These are phyloP conservation scores for Candida tammaniensis DNA, from an alignment of 805 yeast species.

Conservation along the genomic window DNA sequence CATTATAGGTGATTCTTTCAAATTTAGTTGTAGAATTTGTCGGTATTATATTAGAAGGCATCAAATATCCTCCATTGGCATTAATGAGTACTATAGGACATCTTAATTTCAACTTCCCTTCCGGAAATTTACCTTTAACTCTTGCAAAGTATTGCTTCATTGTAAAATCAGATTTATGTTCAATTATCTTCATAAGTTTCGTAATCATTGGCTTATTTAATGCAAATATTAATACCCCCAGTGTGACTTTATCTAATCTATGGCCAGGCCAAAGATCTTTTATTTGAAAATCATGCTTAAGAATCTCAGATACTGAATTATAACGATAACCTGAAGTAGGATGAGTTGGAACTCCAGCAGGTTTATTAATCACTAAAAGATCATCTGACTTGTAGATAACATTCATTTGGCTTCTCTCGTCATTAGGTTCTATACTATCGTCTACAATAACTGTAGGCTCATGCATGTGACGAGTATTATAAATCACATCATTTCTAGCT, in stretches of 20 bases:
- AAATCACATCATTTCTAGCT: conserved; percentile 26
- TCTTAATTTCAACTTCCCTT: conserved; percentile 19
- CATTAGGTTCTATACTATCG: conserved; percentile 10
- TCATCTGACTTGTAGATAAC: conserved; percentile 36
- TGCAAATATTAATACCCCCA: conserved; percentile 48
- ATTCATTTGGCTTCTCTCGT: conserved; percentile 9
- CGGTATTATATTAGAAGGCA: conserved; percentile 30
- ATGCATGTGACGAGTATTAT: conserved; percentile 38
- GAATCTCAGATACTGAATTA: conserved; percentile 44
- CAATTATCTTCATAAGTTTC: conserved; percentile 29
- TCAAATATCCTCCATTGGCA: conserved; percentile 29
- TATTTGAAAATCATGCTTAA: conserved; percentile 27
- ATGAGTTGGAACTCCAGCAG: conserved; percentile 54
- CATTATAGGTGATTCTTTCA: conserved; percentile 26
- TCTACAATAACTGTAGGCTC: conserved; percentile 39
- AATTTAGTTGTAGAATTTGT: conserved; percentile 33
- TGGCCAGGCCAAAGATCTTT: conserved; percentile 43
- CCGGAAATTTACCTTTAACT: conserved; percentile 40
- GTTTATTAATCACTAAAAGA: conserved; percentile 47
- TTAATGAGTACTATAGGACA: conserved; percentile 42
- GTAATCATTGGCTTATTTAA: conserved; percentile 31
- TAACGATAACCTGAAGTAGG: conserved; percentile 44
- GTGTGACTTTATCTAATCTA: conserved; percentile 50
- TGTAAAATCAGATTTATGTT: conserved; percentile 23
- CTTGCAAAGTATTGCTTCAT: conserved; percentile 48